Base-by-base conservation (phyloP, 176 grass and related monocot species). In the Stipa capillata region DNA sequence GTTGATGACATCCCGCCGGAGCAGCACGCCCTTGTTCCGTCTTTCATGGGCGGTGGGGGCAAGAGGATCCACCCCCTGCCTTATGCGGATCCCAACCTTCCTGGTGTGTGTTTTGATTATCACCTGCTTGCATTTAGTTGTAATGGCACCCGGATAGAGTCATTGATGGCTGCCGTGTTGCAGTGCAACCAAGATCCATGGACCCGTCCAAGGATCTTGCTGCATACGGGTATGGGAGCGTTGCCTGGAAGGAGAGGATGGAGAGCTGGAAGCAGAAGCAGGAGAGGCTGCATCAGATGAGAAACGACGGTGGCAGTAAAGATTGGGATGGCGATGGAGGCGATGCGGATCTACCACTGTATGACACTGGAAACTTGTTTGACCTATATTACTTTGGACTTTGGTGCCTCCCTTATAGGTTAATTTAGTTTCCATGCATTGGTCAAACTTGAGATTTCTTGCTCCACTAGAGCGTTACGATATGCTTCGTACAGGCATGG, bases 261-360 rank as follows among this genome's bases (percentile, higher is more conserved):
- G 92, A 94, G 61, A 85, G 77, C 70, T 94, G 92, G 92, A 94
- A 94, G 70, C 92, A 94, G 79, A 94, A 94, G 83, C 92, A 94
- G 73, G 92, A 94, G 20, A 94, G 90, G 69, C 40, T 84, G 63
- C 85, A 94, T 7, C 86, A 81, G 73, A 65, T 29, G 28, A 85
- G 88, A n/a, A 87, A 73, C 62, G 84, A 90, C 65, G 76, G 79
- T 29, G 60, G 87, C 35, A 44, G 76, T 63, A 89, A 85, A 89
- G 87, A 84, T 20, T 89, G 82, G 85, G 82, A 90, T 36, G 82
- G 83, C 0, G 89, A 94, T 55, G 92, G 85, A 1, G 91, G 91
- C 34, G 91, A 86, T n/a, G 69, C 50, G 49, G 92, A 94, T 87
- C 88, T 98, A 69, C 85, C 92, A 89, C 63, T 94, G 92, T 98